Base-by-base conservation (phyloP, 2,329 filamentous ascomycete species). In the Aspergillus neoniger region DNA sequence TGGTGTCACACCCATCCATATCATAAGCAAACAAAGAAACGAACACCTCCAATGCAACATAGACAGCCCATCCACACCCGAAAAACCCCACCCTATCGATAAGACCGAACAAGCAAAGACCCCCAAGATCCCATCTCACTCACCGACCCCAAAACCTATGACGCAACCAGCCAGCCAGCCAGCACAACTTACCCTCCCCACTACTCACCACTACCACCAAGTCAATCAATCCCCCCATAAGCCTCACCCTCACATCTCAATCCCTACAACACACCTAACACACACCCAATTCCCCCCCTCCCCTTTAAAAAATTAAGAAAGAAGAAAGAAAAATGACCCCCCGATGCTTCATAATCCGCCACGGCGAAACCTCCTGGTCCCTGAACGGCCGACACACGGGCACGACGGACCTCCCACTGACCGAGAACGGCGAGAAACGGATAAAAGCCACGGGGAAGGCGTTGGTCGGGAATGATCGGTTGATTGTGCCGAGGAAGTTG, bases 361-460 rank as follows among this genome's bases (percentile, higher is more conserved):
- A 97, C 73, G 94, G 93, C 78, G 92, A 97, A 80, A 98, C 93
- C 4, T 92, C 96, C 81, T 98, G 93, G 93, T 96, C 91, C 5
- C 86, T 96, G 51, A 89, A 89, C 67, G 93, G 92, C 58, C 85
- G 87, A 55, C 91, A 97, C 78, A 98, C 94, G 0, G 90, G 92
- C 55, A 83, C 81, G 28, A 91, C 90, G n/a, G 93, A 98, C 71
- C 90, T 98, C 4, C 88, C 92, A 1, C 82, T 97, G 39, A 97
- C 93, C 0, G 79, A 83, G 54, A 90, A 91, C 72, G 94, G 94
- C 55, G 90, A 92, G 81, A 90, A 86, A 74, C 84, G 90, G 62
- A 85, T 93, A 60, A 81, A 80, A 60, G 88, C 89, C 1, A 97
- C 94, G 0, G 93, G 93, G 6, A 85, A 87, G 68, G 93, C 92